Percentiles rank a stretch among this genome's conserved stretches.
These are phyloP conservation scores for Cyclotella choctawhatcheeana DNA, from an alignment of 108 stramenopile species.

Conservation along the genomic window DNA sequence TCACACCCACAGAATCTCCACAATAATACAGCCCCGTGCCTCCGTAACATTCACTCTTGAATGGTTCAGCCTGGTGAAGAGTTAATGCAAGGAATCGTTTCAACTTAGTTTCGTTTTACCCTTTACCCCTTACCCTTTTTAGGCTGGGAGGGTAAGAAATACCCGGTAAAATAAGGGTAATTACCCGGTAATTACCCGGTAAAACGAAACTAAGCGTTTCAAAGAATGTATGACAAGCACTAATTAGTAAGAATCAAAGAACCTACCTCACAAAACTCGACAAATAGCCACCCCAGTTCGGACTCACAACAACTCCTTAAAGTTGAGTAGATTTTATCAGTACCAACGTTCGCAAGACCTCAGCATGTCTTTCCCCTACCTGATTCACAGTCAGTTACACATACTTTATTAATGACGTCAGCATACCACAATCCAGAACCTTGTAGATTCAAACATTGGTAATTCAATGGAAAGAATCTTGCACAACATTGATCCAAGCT, in stretches of 20 bases:
- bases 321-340: conserved; percentile 2
- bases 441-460: not conserved
- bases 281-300: not conserved
- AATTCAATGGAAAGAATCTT: not conserved
- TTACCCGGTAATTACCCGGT: no score
- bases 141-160: no score
- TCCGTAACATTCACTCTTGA: conserved; percentile 5
- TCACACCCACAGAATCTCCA: conserved; percentile 4
- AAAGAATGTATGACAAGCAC: no score
- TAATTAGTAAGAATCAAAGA: not conserved
- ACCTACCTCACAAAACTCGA: conserved; percentile 14
- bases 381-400: not conserved
- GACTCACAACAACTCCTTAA: conserved; percentile 13
- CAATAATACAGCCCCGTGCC: conserved; percentile 16
- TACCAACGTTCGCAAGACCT: conserved; percentile 3
- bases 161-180: no score
- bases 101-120: no score
- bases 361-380: conserved; percentile 9
- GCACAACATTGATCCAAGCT: conserved; percentile 10
- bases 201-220: no score
- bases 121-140: no score
- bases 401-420: not conserved
- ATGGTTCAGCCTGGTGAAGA: conserved; percentile 12
- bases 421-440: conserved; percentile 25
- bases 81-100: no score